Evolutionary conservation across 208 protist genomes (phyloP).

Genomic region (Acanthamoeba castellanii): DNA sequence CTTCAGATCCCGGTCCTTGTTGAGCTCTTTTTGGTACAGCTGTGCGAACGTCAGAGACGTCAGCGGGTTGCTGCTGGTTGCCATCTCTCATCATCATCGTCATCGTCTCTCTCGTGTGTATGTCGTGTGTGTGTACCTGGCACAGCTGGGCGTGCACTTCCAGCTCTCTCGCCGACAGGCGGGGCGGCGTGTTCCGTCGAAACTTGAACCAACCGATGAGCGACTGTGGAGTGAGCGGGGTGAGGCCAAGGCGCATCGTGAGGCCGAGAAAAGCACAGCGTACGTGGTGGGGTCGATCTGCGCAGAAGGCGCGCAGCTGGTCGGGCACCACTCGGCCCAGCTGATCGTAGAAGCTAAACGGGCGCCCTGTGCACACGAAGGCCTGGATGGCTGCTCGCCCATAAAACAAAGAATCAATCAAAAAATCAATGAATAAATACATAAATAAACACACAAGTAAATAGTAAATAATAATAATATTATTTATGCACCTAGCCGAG

Average conservation of each 20-base stretch:
- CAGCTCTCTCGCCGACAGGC: constrained; percentile 8
- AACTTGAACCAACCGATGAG: constrained; percentile 61
- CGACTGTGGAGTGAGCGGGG: background rate
- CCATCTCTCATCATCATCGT: too few species aligned
- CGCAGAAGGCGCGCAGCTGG: background rate
- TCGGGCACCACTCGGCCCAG: constrained; percentile 4
- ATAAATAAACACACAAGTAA: background rate
- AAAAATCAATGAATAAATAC: too few species aligned
- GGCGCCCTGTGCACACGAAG: constrained; percentile 15
- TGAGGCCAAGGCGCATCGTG: background rate
- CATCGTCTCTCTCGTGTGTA: too few species aligned
- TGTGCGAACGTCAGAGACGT: background rate
- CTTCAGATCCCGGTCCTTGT: constrained; percentile 50
- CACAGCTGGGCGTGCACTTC: constrained; percentile 46
- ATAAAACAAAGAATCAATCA: background rate
- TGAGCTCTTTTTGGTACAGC: constrained; percentile 29
- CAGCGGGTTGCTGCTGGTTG: background rate
- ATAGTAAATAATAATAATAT: background rate
- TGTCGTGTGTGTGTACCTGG: background rate
- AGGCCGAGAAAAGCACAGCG: background rate
- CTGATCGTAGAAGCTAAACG: constrained; percentile 50
- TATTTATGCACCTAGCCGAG: background rate
- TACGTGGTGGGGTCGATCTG: constrained; percentile 5
- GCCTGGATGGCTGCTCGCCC: background rate
- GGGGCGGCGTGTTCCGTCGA: constrained; percentile 1